Evolutionary conservation across 768 basidiomycete species (phyloP), one percentile per base, ranked within the genome.

Genomic region (Xanthoconium stramineum): DNA sequence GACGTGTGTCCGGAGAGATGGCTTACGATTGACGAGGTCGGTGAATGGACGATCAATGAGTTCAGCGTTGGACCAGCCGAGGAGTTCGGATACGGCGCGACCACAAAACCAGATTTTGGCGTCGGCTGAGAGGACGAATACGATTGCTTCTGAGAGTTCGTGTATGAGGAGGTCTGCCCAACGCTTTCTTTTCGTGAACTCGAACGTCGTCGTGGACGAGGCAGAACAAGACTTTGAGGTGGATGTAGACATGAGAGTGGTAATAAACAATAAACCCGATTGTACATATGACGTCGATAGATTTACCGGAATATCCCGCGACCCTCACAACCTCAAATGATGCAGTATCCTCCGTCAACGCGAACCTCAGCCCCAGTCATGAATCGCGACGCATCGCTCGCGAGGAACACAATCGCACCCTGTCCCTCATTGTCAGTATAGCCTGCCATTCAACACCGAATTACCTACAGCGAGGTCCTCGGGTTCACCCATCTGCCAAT

Each of bases 281-380:
- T n/a, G 10, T 42, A 4, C 4, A 52, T 54, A 69, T 66, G 69
- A 67, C 71, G 71, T 71, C 64, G 65, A 50, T 35, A 40, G 19
- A 59, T 46, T 53, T 50, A 24, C 24, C 64, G 60, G 56, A 47
- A 48, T 11, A 55, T 52, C 48, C 63, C 56, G 47, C 10, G 1
- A 50, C 36, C 36, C 52, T 33, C 4, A 37, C 56, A 36, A 19
- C 29, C 58, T 67, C 62, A 91, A 60, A 89, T 76, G 42, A 76
- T 65, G 70, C 89, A 91, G 73, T 95, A 95, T 7, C 94, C 94
- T 19, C 94, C 94, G 65, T 98, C 95, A 45, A 97, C 83, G 10
- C 86, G 84, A 54, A 92, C 73, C 63, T 92, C 92, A 17, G 88
- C 75, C 10, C 94, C 94, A 3, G 95, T 96, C 78, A 93, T 86